These are phyloP conservation scores for Dendryphion nanum DNA, from an alignment of 2,329 filamentous ascomycete genomes.

Conservation along the genomic window DNA sequence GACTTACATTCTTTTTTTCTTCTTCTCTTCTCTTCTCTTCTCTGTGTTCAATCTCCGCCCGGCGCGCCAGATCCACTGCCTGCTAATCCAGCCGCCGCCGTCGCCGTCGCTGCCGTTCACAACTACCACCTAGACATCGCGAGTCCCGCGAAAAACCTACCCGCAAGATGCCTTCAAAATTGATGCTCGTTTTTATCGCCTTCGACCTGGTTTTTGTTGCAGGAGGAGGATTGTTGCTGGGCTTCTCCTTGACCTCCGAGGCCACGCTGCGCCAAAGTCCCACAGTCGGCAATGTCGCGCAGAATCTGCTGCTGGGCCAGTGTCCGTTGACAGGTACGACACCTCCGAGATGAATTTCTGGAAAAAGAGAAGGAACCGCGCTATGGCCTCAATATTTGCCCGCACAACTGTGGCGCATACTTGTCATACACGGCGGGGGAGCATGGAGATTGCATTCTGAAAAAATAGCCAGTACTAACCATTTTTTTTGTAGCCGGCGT, in stretches of 20 bases:
- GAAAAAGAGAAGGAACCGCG: conserved; percentile 7
- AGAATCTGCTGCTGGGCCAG: conserved; percentile 51
- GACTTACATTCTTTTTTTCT: conserved; percentile 25
- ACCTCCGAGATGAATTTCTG: conserved; percentile 1
- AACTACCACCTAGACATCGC: conserved; percentile 2
- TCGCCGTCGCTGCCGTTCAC: too few species aligned
- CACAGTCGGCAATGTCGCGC: conserved; percentile 51
- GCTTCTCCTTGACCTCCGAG: conserved; percentile 53
- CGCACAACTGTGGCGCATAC: conserved; percentile 21
- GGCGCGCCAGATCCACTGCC: too few species aligned
- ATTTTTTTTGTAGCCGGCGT: conserved; percentile 58
- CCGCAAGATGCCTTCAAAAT: conserved; percentile 50
- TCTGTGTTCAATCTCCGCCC: too few species aligned
- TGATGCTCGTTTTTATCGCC: conserved; percentile 52
- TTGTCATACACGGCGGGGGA: conserved; percentile 13
- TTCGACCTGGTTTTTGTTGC: conserved; percentile 54
- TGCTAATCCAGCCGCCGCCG: too few species aligned
- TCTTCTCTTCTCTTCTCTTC: conserved; percentile 1
- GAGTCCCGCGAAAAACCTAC: conserved; percentile 14
- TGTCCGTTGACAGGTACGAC: conserved; percentile 55
- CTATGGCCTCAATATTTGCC: conserved; percentile 16
- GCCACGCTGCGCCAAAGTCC: conserved; percentile 41
- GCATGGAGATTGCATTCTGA: neutral
- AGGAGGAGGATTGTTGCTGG: conserved; percentile 52
- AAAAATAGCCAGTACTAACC: conserved; percentile 15